phyloP scores from a whole-genome alignment of 164 flowering plant species.

The Umbilicus rupestris region DNA sequence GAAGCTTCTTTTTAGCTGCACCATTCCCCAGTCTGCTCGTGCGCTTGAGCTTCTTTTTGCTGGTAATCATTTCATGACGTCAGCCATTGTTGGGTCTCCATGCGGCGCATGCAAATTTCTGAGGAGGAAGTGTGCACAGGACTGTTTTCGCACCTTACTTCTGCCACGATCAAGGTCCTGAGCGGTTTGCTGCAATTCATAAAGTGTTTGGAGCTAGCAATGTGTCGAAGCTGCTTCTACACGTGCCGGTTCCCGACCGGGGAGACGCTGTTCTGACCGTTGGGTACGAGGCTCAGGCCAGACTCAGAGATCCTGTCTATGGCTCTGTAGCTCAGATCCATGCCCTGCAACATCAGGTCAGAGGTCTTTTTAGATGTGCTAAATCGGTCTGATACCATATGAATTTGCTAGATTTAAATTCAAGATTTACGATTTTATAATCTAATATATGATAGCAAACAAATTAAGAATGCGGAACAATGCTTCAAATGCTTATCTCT shows the following conservation, averaged over 20 bases:
- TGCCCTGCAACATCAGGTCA: constrained; percentile 93
- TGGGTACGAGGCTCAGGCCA: constrained; percentile 90
- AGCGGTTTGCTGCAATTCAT: constrained; percentile 90
- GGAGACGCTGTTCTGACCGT: constrained; percentile 94
- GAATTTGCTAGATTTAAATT: too few species aligned
- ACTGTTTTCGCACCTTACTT: constrained; percentile 97
- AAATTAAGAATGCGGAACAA: too few species aligned
- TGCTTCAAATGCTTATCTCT: too few species aligned
- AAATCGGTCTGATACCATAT: too few species aligned
- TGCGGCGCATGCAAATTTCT: constrained; percentile 99
- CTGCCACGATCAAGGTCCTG: constrained; percentile 85
- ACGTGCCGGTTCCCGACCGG: constrained; percentile 68
- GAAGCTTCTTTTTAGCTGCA: neutral
- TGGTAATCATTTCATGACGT: neutral
- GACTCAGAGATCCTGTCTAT: constrained; percentile 86
- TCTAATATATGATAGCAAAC: too few species aligned
- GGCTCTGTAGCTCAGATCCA: constrained; percentile 95
- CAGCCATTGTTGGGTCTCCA: constrained; percentile 56
- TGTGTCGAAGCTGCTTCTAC: constrained; percentile 69
- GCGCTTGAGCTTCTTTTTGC: neutral
- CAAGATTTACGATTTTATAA: too few species aligned
- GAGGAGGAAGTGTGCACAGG: constrained; percentile 75
- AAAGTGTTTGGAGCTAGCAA: constrained; percentile 98
- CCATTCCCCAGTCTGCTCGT: constrained; percentile 1
- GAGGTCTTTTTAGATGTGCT: neutral